Conservation (phyloP, 495 filamentous ascomycete species). For the Penicillium angulare region DNA sequence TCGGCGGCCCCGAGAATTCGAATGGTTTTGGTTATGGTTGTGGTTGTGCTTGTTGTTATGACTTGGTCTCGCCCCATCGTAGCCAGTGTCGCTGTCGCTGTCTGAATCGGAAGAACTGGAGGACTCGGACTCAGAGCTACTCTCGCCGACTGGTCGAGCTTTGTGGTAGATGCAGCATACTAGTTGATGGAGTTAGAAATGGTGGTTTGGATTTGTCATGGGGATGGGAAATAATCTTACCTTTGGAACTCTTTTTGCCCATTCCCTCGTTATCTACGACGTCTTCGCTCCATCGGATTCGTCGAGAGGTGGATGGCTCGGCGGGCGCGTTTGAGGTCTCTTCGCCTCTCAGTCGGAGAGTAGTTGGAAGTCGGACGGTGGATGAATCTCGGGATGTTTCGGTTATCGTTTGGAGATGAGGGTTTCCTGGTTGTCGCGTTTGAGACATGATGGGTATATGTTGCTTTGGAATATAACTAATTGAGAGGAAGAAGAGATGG, state of each 20-base stretch:
- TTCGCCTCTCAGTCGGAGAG: constrained; percentile 39
- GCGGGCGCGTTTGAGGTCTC: constrained; percentile 11
- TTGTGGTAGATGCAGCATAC: constrained; percentile 99
- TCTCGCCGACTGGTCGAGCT: constrained; percentile 78
- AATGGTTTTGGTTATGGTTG: constrained; percentile 14
- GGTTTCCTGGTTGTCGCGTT: constrained; percentile 21
- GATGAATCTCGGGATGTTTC: constrained; percentile 16
- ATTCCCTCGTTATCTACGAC: constrained; percentile 96
- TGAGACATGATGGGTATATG: constrained; percentile 29
- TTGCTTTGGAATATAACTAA: neutral
- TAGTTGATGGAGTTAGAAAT: too few relatives aligned
- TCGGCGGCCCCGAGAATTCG: constrained; percentile 14
- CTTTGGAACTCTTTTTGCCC: constrained; percentile 92
- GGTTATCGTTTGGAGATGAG: constrained; percentile 18
- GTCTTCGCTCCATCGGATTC: constrained; percentile 88
- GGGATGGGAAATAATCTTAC: constrained; percentile 21
- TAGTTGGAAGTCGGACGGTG: constrained; percentile 20
- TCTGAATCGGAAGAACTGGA: constrained; percentile 63
- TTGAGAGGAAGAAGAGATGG: neutral
- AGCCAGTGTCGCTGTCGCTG: constrained; percentile 48
- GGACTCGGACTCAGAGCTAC: constrained; percentile 70
- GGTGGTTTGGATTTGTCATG: neutral
- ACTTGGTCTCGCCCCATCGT: constrained; percentile 19
- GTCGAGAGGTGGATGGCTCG: constrained; percentile 30
- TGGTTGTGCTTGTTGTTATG: too few relatives aligned